A percentile compares a stretch with the other conserved stretches of the same genome.
phyloP scores from a whole-genome alignment of 2,329 filamentous ascomycete species.

The Colletotrichum camelliae region DNA sequence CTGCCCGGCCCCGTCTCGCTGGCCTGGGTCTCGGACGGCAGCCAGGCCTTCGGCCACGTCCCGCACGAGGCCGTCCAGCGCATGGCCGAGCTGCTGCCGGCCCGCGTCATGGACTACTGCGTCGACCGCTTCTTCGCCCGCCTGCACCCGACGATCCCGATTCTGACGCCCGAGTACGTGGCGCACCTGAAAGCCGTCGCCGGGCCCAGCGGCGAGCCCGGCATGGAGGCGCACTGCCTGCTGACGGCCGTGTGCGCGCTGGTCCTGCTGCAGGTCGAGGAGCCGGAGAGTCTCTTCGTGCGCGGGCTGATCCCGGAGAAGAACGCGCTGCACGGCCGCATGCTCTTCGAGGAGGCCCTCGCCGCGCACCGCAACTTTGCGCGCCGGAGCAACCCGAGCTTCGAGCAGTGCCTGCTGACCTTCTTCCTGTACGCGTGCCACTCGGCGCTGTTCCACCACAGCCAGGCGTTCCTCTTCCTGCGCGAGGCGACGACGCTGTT shows the following conservation, averaged over 20 bases:
- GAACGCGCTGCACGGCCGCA: constrained; percentile 41
- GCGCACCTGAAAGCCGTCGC: constrained; percentile 30
- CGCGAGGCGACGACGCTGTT: constrained; percentile 48
- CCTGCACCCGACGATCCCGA: constrained; percentile 48
- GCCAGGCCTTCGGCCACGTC: constrained; percentile 27
- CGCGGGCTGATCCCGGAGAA: constrained; percentile 37
- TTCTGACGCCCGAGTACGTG: constrained; percentile 43
- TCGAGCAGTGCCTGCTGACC: constrained; percentile 44
- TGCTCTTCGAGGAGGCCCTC: constrained; percentile 42
- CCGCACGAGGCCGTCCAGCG: constrained; percentile 30
- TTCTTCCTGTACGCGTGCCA: constrained; percentile 53
- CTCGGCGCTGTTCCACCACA: constrained; percentile 45
- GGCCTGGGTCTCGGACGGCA: constrained; percentile 24
- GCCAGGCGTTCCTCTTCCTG: constrained; percentile 46
- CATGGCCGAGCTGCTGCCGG: constrained; percentile 38
- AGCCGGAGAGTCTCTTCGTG: constrained; percentile 34
- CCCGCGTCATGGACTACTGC: constrained; percentile 41
- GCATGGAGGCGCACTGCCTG: constrained; percentile 39
- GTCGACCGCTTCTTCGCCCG: constrained; percentile 43
- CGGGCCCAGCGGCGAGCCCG: constrained; percentile 26
- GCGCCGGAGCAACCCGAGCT: constrained; percentile 37
- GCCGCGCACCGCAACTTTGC: constrained; percentile 37
- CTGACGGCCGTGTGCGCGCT: constrained; percentile 45
- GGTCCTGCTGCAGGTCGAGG: constrained; percentile 46
- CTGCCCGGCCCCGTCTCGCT: constrained; percentile 19